Evolutionary conservation across 2,329 filamentous ascomycete genomes (phyloP).

Genomic region (Ceratocystis eucalypticola): DNA sequence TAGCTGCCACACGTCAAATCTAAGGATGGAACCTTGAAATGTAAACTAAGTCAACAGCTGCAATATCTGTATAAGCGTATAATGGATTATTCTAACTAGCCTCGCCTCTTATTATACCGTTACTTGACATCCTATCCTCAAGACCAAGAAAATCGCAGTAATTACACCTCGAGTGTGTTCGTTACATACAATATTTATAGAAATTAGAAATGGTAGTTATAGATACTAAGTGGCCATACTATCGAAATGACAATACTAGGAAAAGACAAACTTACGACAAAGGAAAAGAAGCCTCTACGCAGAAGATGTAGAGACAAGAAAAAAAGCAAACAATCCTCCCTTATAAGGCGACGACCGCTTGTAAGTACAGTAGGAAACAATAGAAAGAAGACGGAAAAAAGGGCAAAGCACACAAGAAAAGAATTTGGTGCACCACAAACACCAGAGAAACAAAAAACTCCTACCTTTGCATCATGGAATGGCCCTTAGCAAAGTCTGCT

Average conservation of each 20-base stretch:
- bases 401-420: neutral
- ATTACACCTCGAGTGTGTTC: too few species aligned
- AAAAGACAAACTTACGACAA: neutral
- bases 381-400: neutral
- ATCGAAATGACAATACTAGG: neutral
- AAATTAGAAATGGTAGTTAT: neutral
- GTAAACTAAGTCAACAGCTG: too few species aligned
- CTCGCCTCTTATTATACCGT: too few species aligned
- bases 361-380: neutral
- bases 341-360: neutral
- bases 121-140: too few species aligned
- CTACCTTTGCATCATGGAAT: neutral
- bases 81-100: too few species aligned
- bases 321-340: slow-evolving; percentile 5
- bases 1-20: too few species aligned
- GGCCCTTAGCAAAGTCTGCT: neutral
- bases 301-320: slow-evolving; percentile 5
- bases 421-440: too few species aligned
- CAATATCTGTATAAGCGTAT: too few species aligned
- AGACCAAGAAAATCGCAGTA: too few species aligned
- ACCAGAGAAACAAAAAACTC: neutral
- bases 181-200: too few species aligned
- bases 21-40: too few species aligned
- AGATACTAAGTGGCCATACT: neutral
- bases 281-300: neutral